These are phyloP conservation scores for Ceraceosorus guamensis DNA, from an alignment of 1,284 basidiomycete genomes.

Conservation along the genomic window DNA sequence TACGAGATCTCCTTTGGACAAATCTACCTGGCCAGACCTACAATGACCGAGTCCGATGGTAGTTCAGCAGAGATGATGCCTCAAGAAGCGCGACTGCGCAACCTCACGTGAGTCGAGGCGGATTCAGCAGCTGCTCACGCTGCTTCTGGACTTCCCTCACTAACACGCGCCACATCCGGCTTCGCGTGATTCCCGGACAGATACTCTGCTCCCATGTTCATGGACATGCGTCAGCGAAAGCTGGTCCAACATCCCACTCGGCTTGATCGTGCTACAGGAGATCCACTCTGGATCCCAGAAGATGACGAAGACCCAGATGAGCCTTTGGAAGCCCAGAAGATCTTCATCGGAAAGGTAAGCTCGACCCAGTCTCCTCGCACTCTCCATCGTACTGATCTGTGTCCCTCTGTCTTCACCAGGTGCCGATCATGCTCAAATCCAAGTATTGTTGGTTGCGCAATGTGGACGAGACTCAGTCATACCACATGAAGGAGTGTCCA, in stretches of 20 bases:
- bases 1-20: slow-evolving; percentile 98
- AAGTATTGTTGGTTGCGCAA: slow-evolving; percentile 86
- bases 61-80: slow-evolving; percentile 88
- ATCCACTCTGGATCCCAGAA: slow-evolving; percentile 68
- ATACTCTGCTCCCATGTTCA: slow-evolving; percentile 90
- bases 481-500: slow-evolving; percentile 91
- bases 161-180: no score
- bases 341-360: slow-evolving; percentile 89
- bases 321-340: slow-evolving; percentile 59
- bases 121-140: background rate
- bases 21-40: slow-evolving; percentile 90
- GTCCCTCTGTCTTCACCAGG: slow-evolving; percentile 56
- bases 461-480: slow-evolving; percentile 71
- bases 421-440: slow-evolving; percentile 95
- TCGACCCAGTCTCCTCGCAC: background rate
- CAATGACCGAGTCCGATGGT: slow-evolving; percentile 91
- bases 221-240: slow-evolving; percentile 87
- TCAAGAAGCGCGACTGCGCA: slow-evolving; percentile 91
- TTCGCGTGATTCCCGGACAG: no score
- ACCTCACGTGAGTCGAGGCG: slow-evolving; percentile 58
- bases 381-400: background rate
- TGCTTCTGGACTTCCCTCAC: slow-evolving; percentile 10
- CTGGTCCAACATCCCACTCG: slow-evolving; percentile 58
- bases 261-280: slow-evolving; percentile 57
- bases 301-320: slow-evolving; percentile 56